Conservation (phyloP, 306 rosid species). For the Casuarina cunninghamiana region DNA sequence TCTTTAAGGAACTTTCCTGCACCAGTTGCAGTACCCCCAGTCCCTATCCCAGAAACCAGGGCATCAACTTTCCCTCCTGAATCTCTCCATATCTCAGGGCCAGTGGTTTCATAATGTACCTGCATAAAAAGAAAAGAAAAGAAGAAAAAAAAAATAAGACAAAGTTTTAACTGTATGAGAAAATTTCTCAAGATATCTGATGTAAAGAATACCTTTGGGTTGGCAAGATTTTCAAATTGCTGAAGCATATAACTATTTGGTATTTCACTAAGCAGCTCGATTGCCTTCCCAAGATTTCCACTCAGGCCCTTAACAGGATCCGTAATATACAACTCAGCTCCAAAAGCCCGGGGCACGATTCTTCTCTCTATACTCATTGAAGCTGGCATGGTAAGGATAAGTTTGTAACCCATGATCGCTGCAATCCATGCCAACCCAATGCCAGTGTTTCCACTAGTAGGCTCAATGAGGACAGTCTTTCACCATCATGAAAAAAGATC, state of each 20-base stretch:
- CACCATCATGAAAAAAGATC: constrained; percentile 19
- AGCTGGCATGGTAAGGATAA: constrained; percentile 1
- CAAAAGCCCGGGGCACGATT: constrained; percentile 69
- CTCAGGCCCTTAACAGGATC: constrained; percentile 58
- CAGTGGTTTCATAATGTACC: constrained; percentile 90
- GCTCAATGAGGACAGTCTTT: constrained; percentile 77
- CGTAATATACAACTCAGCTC: constrained; percentile 72
- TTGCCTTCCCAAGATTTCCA: constrained; percentile 51
- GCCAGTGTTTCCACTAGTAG: constrained; percentile 84
- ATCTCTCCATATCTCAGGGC: constrained; percentile 93
- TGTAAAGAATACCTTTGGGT: constrained; percentile 52
- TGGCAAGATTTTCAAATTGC: constrained; percentile 74
- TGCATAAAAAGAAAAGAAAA: constrained; percentile 20
- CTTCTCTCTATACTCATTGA: constrained; percentile 60
- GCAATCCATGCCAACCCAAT: constrained; percentile 81
- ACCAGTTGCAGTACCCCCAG: constrained; percentile 81
- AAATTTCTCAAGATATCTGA: constrained; percentile 6
- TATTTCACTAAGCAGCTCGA: constrained; percentile 52
- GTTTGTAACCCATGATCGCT: constrained; percentile 53
- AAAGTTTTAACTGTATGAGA: not conserved
- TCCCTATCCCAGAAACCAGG: constrained; percentile 82
- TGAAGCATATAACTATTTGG: constrained; percentile 55
- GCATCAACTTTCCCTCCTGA: constrained; percentile 65
- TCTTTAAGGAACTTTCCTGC: constrained; percentile 73
- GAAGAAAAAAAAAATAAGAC: not conserved